These are phyloP conservation scores for Cordia subcordata DNA, from an alignment of 257 asterid species.

Conservation along the genomic window DNA sequence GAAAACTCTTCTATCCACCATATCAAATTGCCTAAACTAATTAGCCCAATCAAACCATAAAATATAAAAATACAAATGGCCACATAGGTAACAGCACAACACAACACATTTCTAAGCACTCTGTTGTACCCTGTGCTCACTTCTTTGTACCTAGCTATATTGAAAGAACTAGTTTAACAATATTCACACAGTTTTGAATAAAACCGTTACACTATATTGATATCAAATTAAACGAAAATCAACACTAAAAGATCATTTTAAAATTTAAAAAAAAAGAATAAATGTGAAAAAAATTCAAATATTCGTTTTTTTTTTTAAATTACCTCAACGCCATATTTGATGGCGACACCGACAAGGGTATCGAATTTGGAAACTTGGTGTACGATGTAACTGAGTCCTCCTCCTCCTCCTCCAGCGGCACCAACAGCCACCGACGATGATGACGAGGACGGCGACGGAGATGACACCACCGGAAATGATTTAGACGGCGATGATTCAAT, in stretches of 20 bases:
- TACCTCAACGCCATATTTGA: slow-evolving; percentile 86
- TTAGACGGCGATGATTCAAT: neutral
- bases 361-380: slow-evolving; percentile 60
- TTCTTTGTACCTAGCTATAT: neutral
- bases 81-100: too few species aligned
- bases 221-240: neutral
- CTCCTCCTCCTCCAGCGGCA: slow-evolving; percentile 26
- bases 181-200: neutral
- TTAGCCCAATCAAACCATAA: too few species aligned
- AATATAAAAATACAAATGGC: too few species aligned
- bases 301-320: too few species aligned
- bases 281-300: neutral
- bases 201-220: neutral
- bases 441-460: neutral
- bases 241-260: neutral
- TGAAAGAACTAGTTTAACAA: too few species aligned
- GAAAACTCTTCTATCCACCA: neutral
- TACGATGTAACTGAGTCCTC: slow-evolving; percentile 34
- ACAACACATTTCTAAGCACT: too few species aligned
- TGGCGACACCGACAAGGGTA: slow-evolving; percentile 73
- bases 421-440: neutral
- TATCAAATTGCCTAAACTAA: neutral
- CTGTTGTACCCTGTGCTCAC: neutral
- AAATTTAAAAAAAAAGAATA: too few species aligned
- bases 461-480: neutral